Percentiles rank a stretch among this genome's conserved stretches.
Conservation (phyloP, 768 basidiomycete genomes). For the Xerocomellus chrysenteron region DNA sequence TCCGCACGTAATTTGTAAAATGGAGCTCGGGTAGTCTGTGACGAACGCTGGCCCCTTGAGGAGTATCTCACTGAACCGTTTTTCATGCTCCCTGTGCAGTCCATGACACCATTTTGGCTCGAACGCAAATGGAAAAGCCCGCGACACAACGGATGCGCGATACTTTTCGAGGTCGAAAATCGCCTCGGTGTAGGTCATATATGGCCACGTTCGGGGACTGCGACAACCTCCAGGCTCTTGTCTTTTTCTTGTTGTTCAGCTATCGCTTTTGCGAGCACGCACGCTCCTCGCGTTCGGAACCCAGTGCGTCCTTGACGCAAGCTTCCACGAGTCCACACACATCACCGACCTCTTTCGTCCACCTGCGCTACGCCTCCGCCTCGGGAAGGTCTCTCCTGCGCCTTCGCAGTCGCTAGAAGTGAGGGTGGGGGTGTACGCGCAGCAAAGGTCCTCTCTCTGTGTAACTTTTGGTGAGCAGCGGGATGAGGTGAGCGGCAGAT, state of each 20-base stretch:
- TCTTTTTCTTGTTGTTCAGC: constrained; percentile 36
- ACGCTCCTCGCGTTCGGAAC: constrained; percentile 32
- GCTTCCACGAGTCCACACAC: constrained; percentile 59
- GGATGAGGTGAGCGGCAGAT: neutral
- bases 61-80: constrained; percentile 70
- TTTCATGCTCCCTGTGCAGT: constrained; percentile 90
- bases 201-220: constrained; percentile 50
- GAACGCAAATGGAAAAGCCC: constrained; percentile 45
- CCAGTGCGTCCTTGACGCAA: constrained; percentile 45
- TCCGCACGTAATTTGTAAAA: constrained; percentile 82
- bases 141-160: constrained; percentile 24
- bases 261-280: constrained; percentile 32
- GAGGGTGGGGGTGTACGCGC: constrained; percentile 82
- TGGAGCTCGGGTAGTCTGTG: constrained; percentile 83
- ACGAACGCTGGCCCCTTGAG: constrained; percentile 71
- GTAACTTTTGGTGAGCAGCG: constrained; percentile 14
- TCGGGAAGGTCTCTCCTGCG: constrained; percentile 92
- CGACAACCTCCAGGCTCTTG: constrained; percentile 37
- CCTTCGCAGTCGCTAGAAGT: constrained; percentile 96
- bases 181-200: constrained; percentile 80
- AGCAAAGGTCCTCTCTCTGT: constrained; percentile 75
- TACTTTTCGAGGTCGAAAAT: constrained; percentile 52
- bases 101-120: constrained; percentile 64
- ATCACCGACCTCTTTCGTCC: constrained; percentile 44
- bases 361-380: constrained; percentile 72